A percentile compares a stretch with the other conserved stretches of the same genome.
Evolutionary conservation across 2,329 filamentous ascomycete genomes (phyloP).

Genomic region (Trichoderma sp.): DNA sequence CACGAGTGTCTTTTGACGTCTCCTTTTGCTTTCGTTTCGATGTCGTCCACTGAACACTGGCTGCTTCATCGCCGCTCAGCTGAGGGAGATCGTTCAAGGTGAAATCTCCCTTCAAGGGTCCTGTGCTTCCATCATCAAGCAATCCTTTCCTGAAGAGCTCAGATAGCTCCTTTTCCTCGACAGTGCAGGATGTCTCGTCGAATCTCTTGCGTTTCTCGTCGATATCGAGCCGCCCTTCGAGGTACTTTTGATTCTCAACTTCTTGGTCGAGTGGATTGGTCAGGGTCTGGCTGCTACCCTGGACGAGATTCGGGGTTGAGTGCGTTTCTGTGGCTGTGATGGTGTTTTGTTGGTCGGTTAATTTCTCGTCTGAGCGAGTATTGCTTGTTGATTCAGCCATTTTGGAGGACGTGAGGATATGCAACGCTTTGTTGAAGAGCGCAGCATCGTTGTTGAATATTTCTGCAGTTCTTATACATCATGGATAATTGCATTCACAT

Average conservation of each 20-base stretch:
- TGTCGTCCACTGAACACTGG: conserved; percentile 8
- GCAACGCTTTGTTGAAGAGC: not conserved
- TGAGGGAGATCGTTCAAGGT: conserved; percentile 15
- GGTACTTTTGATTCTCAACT: not conserved
- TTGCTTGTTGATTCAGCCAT: not conserved
- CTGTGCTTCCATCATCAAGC: conserved; percentile 11
- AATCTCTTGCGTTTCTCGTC: not conserved
- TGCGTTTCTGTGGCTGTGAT: not conserved
- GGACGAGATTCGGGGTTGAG: not conserved
- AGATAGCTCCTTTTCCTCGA: conserved; percentile 18
- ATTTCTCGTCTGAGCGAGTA: not conserved
- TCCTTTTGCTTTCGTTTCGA: conserved; percentile 1
- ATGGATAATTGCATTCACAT: not conserved
- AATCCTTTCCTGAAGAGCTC: conserved; percentile 15
- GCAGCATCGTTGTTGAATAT: not conserved
- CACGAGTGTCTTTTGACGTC: not conserved
- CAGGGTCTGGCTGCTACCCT: not conserved
- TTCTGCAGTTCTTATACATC: not conserved
- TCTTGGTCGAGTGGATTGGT: not conserved
- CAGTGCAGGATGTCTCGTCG: conserved; percentile 6
- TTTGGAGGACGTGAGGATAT: not conserved
- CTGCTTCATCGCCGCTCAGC: conserved; percentile 12
- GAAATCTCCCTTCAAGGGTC: not conserved
- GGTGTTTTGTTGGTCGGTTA: not conserved
- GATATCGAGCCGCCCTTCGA: not conserved